A percentile compares a stretch with the other conserved stretches of the same genome.
These are phyloP conservation scores for Nymphaea colorata DNA, from an alignment of 164 flowering plant species.

Conservation along the genomic window DNA sequence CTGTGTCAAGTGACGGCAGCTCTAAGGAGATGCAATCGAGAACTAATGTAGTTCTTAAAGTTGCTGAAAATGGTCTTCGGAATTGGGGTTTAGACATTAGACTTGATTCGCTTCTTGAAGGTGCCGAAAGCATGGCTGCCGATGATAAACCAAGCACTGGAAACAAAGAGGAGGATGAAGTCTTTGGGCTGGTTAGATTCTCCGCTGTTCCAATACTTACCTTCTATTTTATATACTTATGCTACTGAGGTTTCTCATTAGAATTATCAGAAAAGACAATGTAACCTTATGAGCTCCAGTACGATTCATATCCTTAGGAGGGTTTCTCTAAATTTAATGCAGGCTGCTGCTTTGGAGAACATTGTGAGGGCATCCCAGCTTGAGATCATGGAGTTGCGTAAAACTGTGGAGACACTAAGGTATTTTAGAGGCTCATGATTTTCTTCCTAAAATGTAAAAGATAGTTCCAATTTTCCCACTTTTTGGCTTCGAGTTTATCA, in stretches of 20 bases:
- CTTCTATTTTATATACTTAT: not conserved
- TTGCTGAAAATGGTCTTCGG: slow-evolving; percentile 76
- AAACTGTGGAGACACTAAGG: slow-evolving; percentile 76
- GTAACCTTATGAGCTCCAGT: no score
- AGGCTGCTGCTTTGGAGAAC: slow-evolving; percentile 92
- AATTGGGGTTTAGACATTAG: slow-evolving; percentile 65
- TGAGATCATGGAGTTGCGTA: slow-evolving; percentile 75
- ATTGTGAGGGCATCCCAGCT: slow-evolving; percentile 81
- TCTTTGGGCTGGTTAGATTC: slow-evolving; percentile 51
- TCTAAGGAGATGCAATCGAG: slow-evolving; percentile 30
- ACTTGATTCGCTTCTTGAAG: slow-evolving; percentile 30
- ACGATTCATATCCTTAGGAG: not conserved
- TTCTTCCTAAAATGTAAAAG: not conserved
- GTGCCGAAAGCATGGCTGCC: slow-evolving; percentile 17
- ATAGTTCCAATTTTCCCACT: no score
- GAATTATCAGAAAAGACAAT: no score
- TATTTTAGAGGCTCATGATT: slow-evolving; percentile 12
- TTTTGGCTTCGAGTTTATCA: no score
- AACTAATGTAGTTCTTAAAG: slow-evolving; percentile 52
- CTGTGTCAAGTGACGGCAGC: not conserved
- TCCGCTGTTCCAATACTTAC: not conserved
- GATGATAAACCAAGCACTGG: slow-evolving; percentile 16
- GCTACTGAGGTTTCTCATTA: not conserved
- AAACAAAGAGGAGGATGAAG: slow-evolving; percentile 58
- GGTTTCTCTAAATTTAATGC: slow-evolving; percentile 3